These are phyloP conservation scores for Aschersonia sp. DNA, from an alignment of 2,329 filamentous ascomycete genomes.

Conservation along the genomic window DNA sequence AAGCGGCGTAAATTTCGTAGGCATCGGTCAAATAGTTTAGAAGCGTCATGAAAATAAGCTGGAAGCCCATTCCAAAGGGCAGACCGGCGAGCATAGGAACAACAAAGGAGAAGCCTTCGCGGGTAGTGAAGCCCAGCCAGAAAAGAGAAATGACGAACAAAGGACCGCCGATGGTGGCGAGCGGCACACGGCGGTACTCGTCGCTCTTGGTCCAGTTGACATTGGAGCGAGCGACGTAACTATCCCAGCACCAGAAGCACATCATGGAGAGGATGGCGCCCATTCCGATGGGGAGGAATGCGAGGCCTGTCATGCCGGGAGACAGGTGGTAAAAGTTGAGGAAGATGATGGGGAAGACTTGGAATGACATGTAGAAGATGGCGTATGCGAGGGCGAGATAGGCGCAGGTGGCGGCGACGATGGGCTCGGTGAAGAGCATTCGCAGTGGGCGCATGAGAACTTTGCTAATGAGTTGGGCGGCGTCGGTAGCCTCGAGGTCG, in stretches of 20 bases:
- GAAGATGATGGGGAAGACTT: slow-evolving; percentile 62
- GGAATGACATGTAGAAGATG: slow-evolving; percentile 58
- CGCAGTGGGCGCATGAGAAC: slow-evolving; percentile 56
- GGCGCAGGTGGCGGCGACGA: slow-evolving; percentile 54
- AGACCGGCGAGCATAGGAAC: slow-evolving; percentile 45
- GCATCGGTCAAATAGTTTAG: slow-evolving; percentile 52
- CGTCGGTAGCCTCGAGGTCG: slow-evolving; percentile 45
- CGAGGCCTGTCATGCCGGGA: slow-evolving; percentile 48
- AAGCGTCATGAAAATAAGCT: slow-evolving; percentile 48
- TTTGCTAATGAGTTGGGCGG: slow-evolving; percentile 47
- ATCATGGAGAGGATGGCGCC: slow-evolving; percentile 44
- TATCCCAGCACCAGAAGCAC: slow-evolving; percentile 53
- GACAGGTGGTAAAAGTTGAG: slow-evolving; percentile 45
- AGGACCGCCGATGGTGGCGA: slow-evolving; percentile 57
- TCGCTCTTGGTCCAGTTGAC: slow-evolving; percentile 46
- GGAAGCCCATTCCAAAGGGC: slow-evolving; percentile 45
- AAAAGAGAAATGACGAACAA: slow-evolving; percentile 41
- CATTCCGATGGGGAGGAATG: slow-evolving; percentile 53
- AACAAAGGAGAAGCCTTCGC: slow-evolving; percentile 30
- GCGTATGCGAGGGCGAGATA: slow-evolving; percentile 60
- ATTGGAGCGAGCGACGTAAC: slow-evolving; percentile 35
- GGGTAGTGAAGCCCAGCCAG: slow-evolving; percentile 47
- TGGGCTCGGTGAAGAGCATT: slow-evolving; percentile 59
- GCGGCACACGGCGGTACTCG: slow-evolving; percentile 54
- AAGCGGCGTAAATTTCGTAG: slow-evolving; percentile 53